Evolutionary conservation across 805 yeast species (phyloP).

Genomic region (Lipomyces mesembrius): DNA sequence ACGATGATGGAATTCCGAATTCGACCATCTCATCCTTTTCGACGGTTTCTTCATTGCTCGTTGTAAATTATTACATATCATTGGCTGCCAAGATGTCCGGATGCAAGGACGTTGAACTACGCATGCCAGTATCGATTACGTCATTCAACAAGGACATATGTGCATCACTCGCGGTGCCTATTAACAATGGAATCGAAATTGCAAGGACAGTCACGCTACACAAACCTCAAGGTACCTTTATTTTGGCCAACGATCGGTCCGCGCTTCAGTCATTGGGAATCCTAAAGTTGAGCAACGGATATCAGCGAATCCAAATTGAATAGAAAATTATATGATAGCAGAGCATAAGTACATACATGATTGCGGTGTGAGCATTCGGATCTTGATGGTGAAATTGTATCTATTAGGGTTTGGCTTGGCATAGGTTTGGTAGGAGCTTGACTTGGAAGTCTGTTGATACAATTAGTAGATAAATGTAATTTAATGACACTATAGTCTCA

Average conservation of each 20-base stretch:
- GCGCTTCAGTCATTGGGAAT: not conserved
- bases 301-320: not conserved
- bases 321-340: not conserved
- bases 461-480: not conserved
- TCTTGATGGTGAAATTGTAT: not conserved
- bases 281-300: not conserved
- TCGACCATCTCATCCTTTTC: conserved; percentile 46
- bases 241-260: conserved; percentile 10
- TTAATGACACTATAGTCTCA: not conserved
- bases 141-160: conserved; percentile 48
- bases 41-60: conserved; percentile 45
- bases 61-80: conserved; percentile 44
- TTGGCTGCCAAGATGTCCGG: conserved; percentile 47
- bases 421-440: not conserved
- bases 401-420: not conserved
- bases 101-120: conserved; percentile 48
- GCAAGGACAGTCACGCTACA: conserved; percentile 9
- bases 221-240: conserved; percentile 11
- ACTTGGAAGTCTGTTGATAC: not conserved
- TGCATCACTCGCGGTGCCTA: conserved; percentile 14
- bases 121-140: conserved; percentile 45
- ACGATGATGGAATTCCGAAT: conserved; percentile 46
- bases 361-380: not conserved
- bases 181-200: conserved; percentile 3
- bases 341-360: not conserved